Evolutionary conservation across 495 filamentous ascomycete species (phyloP).

Genomic region (Penicillium dipodomyicola): DNA sequence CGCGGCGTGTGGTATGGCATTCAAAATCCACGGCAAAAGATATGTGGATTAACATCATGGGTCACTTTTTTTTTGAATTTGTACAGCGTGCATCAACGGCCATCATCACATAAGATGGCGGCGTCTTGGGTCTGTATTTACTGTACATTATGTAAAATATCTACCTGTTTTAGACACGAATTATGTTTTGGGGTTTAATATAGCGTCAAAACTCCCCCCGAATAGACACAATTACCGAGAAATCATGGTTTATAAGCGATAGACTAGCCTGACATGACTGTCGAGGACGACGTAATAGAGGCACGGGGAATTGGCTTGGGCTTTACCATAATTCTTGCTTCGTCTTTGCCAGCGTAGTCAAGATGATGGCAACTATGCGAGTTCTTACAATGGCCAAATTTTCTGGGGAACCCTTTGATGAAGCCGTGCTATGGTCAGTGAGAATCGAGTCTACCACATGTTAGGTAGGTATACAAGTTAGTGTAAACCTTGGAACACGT

Average conservation of each 20-base stretch:
- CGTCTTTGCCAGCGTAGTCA: no score
- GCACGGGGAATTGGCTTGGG: no score
- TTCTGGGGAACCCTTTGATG: no score
- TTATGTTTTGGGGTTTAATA: not conserved
- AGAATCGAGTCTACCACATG: no score
- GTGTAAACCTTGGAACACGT: no score
- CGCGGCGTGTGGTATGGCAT: slow-evolving; percentile 39
- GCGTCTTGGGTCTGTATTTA: slow-evolving; percentile 4
- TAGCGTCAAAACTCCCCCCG: not conserved
- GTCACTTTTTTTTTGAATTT: not conserved
- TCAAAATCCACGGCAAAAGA: slow-evolving; percentile 24
- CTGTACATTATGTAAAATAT: slow-evolving; percentile 12
- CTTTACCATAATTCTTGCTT: no score
- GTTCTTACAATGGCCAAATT: no score
- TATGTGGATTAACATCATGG: slow-evolving; percentile 1
- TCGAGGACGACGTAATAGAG: no score
- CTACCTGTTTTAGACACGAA: not conserved
- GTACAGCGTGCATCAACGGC: slow-evolving; percentile 11
- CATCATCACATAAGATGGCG: not conserved
- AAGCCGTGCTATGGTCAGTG: no score
- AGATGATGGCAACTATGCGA: no score
- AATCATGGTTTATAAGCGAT: not conserved
- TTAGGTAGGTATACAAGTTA: no score
- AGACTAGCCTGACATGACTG: no score
- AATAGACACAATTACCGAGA: not conserved